Evolutionary conservation across 2,329 filamentous ascomycete genomes (phyloP).

Genomic region (Scopulariopsis brevicaulis): DNA sequence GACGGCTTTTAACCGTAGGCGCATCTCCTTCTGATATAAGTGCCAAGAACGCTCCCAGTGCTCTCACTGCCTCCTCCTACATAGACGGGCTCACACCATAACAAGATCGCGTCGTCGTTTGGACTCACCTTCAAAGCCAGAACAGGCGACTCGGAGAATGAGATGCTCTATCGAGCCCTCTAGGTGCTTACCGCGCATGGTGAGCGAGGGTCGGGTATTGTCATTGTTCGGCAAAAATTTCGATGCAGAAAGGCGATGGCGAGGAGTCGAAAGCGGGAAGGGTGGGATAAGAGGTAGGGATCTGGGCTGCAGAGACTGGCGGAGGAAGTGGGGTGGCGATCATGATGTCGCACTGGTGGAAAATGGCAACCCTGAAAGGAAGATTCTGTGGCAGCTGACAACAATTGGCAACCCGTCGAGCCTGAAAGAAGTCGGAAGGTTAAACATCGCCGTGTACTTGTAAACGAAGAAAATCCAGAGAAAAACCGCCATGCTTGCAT

Average conservation of each 20-base stretch:
- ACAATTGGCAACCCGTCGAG: neutral
- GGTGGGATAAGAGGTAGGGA: neutral
- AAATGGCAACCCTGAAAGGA: neutral
- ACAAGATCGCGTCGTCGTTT: neutral
- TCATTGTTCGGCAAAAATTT: constrained; percentile 1
- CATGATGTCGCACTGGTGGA: neutral
- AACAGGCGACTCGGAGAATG: constrained; percentile 9
- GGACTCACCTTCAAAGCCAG: constrained; percentile 8
- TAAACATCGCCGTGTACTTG: neutral
- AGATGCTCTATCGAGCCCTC: constrained; percentile 9
- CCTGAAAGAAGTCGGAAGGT: neutral
- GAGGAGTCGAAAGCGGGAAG: constrained; percentile 5
- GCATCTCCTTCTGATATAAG: neutral
- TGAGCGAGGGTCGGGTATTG: neutral
- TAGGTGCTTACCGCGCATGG: constrained; percentile 6
- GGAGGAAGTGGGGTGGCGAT: neutral
- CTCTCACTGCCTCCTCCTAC: neutral
- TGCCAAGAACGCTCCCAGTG: neutral
- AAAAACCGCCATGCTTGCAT: neutral
- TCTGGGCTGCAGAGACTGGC: neutral
- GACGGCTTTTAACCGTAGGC: neutral
- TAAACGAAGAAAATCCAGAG: neutral
- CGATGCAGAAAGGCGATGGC: neutral
- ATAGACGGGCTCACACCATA: neutral
- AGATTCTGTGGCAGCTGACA: neutral